phyloP scores from a whole-genome alignment of 345 rosid species.

The Camelina hispida region DNA sequence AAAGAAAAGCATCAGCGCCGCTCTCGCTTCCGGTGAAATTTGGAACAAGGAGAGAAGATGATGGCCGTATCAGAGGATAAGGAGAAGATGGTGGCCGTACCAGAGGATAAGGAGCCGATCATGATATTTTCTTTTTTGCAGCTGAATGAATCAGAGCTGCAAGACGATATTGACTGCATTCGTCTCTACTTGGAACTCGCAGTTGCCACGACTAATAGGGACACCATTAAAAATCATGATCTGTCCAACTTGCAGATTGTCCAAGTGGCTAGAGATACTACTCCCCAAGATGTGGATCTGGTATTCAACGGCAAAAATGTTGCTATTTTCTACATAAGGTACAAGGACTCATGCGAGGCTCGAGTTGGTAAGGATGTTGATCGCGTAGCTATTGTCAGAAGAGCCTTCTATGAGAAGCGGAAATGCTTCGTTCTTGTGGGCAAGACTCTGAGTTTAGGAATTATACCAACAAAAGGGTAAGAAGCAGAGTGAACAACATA shows the following conservation, averaged over 20 bases:
- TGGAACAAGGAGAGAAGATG: no score
- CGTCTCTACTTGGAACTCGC: conserved; percentile 3
- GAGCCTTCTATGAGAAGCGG: not conserved
- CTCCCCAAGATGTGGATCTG: not conserved
- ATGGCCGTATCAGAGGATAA: no score
- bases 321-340: not conserved
- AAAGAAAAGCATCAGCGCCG: no score
- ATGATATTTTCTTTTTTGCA: no score
- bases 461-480: not conserved
- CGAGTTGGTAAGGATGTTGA: not conserved
- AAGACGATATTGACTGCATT: not conserved
- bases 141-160: not conserved
- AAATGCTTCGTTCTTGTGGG: not conserved
- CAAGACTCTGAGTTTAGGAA: not conserved
- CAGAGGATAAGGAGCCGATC: no score
- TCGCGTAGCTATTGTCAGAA: conserved; percentile 1
- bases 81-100: no score
- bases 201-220: conserved; percentile 1
- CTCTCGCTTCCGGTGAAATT: no score
- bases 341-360: not conserved
- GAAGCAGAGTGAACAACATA: not conserved
- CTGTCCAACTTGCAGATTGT: not conserved
- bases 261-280: not conserved
- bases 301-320: not conserved
- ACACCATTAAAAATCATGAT: not conserved